Evolutionary conservation across 441 rosid species (phyloP).

Genomic region (Euphorbia corollata): DNA sequence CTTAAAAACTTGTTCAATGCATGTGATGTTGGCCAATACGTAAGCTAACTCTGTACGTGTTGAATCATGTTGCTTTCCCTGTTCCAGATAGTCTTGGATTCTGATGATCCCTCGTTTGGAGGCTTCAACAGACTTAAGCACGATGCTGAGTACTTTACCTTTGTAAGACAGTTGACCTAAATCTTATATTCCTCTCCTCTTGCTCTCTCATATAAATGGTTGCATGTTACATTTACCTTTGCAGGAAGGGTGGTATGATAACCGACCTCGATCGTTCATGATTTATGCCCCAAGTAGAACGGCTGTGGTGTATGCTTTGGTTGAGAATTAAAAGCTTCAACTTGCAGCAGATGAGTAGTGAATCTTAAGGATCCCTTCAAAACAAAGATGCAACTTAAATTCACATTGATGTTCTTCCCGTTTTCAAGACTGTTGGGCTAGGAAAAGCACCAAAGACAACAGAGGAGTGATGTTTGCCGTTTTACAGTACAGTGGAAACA

Average conservation of each 20-base stretch:
- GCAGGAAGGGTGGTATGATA: constrained; percentile 75
- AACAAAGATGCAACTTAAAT: background rate
- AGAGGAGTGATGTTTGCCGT: background rate
- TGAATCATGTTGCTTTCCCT: background rate
- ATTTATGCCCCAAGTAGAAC: constrained; percentile 86
- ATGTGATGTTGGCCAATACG: background rate
- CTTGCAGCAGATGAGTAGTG: constrained; percentile 1
- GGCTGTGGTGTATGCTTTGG: constrained; percentile 74
- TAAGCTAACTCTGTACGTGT: no score
- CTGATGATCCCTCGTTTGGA: constrained; percentile 68
- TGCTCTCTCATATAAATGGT: background rate
- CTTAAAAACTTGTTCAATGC: background rate
- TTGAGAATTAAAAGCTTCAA: constrained; percentile 31
- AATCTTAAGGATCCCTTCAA: background rate
- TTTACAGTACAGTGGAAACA: background rate
- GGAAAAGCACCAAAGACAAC: background rate
- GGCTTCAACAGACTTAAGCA: constrained; percentile 63
- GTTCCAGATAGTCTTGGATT: constrained; percentile 70
- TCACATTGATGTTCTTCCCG: background rate
- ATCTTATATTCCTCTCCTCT: background rate
- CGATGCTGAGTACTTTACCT: constrained; percentile 60
- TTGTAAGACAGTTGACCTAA: constrained; percentile 40
- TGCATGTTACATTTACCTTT: constrained; percentile 7
- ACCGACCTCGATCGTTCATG: constrained; percentile 66
- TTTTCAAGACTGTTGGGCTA: background rate